Base-by-base conservation (phyloP, 345 rosid genomes). In the Angophora floribunda region DNA sequence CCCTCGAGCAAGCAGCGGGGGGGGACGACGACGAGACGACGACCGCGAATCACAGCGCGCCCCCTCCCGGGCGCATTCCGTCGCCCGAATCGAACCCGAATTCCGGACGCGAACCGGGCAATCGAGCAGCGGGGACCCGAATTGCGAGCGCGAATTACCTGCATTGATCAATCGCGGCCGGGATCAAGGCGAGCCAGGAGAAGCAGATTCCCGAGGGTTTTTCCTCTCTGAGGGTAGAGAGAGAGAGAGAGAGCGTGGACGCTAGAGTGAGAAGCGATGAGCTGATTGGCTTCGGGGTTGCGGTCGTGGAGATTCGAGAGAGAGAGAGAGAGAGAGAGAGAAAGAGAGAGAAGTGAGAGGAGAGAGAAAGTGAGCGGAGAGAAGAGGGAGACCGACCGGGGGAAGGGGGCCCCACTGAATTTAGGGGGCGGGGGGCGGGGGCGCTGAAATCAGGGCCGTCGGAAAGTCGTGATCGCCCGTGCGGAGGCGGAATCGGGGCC, bases 111-210 rank as follows among this genome's bases (percentile, higher is more conserved):
- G 28, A 10, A 4, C 12, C 9, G 14, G 26, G 47, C 41, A 36
- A 70, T 70, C 82, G 24, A 70, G 49, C 49, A 36, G 49, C 49
- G 13, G 13, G 82, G 24, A 44, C 49, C 13, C 82, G 82, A 75
- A 75, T 75, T 44, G 82, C 49, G 26, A 22, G 47, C 82, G 57
- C 26, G 67, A 59, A 75, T 79, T 87, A 92, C 93, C 93, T 85
- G 91, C 95, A 92, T 92, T 93, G 91, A 91, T 85, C 90, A 89
- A 90, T 90, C 89, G 85, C 67, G 79, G 17, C 52, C 51, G 89
- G 86, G 89, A 90, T 91, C 92, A 4, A 88, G 89, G 85, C 86
- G 85, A 36, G 50, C 88, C 88, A 52, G 55, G 51, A 85, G 53
- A 85, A 88, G 87, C 59, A 84, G 89, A 52, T 44, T 87, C 63